phyloP scores from a whole-genome alignment of 2,329 filamentous ascomycete genomes.

The Talaromyces atroroseus region DNA sequence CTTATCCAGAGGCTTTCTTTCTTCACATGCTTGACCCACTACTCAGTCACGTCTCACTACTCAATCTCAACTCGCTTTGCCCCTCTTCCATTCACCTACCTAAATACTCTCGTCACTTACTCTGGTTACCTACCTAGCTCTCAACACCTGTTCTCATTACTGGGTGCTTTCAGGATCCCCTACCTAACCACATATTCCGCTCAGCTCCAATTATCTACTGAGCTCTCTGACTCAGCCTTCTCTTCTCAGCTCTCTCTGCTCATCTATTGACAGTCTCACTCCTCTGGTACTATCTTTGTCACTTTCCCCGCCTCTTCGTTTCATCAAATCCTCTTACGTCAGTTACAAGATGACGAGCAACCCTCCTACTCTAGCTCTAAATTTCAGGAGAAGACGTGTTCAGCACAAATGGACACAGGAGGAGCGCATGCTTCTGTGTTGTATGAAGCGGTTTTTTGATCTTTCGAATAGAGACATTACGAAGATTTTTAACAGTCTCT shows the following conservation, averaged over 20 bases:
- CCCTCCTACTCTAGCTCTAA: background rate
- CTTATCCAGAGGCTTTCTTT: background rate
- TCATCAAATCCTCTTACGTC: too few species aligned
- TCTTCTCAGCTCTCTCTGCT: too few species aligned
- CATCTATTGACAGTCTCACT: too few species aligned
- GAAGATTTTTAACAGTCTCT: constrained; percentile 24
- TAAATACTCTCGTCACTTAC: too few species aligned
- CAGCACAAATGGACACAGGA: constrained; percentile 17
- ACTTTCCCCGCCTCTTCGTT: too few species aligned
- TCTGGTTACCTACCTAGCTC: background rate
- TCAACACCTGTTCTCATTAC: too few species aligned
- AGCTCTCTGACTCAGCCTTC: background rate
- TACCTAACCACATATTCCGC: too few species aligned
- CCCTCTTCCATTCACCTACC: background rate
- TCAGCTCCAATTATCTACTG: background rate
- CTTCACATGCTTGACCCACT: background rate
- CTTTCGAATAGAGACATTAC: constrained; percentile 9
- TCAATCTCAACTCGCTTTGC: background rate
- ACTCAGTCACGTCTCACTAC: background rate
- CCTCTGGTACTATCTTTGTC: too few species aligned
- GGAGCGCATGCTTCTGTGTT: constrained; percentile 21
- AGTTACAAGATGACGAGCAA: background rate
- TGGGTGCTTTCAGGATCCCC: too few species aligned
- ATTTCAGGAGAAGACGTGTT: background rate
- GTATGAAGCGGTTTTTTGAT: constrained; percentile 22